Evolutionary conservation across 768 basidiomycete species (phyloP).

Genomic region (Inosperma sp.): DNA sequence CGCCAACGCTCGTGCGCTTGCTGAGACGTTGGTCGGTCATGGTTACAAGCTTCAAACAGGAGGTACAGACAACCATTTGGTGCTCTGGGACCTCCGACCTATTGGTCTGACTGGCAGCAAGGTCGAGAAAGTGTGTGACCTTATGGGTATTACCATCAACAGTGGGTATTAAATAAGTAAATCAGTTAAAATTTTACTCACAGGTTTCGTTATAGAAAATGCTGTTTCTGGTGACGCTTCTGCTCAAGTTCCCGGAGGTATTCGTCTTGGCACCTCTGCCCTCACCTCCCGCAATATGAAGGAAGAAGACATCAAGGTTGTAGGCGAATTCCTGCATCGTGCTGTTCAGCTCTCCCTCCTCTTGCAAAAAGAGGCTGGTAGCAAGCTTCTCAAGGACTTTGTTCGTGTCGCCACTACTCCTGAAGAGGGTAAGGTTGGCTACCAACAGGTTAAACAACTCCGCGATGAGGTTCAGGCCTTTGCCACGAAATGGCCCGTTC

Average conservation of each 20-base stretch:
- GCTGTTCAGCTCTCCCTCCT: conserved; percentile 85
- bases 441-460: conserved; percentile 65
- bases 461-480: conserved; percentile 77
- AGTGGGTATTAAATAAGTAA: conserved; percentile 45
- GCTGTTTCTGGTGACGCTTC: conserved; percentile 96
- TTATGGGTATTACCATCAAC: conserved; percentile 95
- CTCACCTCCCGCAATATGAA: conserved; percentile 92
- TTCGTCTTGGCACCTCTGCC: conserved; percentile 92
- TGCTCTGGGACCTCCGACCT: conserved; percentile 96
- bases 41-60: conserved; percentile 96
- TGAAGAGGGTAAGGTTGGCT: conserved; percentile 67
- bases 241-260: conserved; percentile 93
- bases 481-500: conserved; percentile 86
- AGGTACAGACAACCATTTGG: conserved; percentile 96
- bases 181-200: neutral
- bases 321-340: conserved; percentile 90
- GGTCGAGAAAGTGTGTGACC: conserved; percentile 96
- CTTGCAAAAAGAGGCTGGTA: conserved; percentile 92
- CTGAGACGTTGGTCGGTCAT: conserved; percentile 59
- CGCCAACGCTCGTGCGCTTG: conserved; percentile 78
- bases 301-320: conserved; percentile 80
- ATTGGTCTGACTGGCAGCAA: conserved; percentile 96
- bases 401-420: conserved; percentile 70
- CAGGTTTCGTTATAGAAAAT: conserved; percentile 57
- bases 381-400: conserved; percentile 95